A percentile compares a stretch with the other conserved stretches of the same genome.
Evolutionary conservation across 2,329 filamentous ascomycete genomes (phyloP).

Genomic region (Coniosporium tulheliwenetii): DNA sequence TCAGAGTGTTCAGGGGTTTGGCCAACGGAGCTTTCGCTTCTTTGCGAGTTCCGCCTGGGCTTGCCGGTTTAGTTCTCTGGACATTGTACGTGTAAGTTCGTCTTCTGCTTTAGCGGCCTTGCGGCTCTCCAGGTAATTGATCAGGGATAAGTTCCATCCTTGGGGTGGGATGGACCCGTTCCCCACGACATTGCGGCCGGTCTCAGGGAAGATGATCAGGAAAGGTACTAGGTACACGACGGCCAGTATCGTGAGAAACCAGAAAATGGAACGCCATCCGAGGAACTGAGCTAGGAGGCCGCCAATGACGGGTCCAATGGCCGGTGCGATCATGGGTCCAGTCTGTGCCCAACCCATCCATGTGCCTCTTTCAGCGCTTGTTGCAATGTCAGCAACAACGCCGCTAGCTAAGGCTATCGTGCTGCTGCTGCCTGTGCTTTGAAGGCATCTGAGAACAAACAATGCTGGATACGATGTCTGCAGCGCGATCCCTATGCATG

Average conservation of each 20-base stretch:
- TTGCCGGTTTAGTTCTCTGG: conserved; percentile 8
- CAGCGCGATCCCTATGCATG: conserved; percentile 18
- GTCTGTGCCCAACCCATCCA: conserved; percentile 17
- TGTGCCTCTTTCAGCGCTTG: conserved; percentile 16
- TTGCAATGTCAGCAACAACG: conserved; percentile 19
- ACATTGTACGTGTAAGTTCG: conserved; percentile 9
- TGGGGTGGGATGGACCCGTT: conserved; percentile 13
- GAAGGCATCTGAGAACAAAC: conserved; percentile 17
- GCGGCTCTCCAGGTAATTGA: conserved; percentile 11
- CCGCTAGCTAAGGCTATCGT: conserved; percentile 21
- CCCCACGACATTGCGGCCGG: conserved; percentile 15
- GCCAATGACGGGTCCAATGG: conserved; percentile 16
- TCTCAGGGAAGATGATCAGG: conserved; percentile 23
- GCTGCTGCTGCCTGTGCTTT: conserved; percentile 22
- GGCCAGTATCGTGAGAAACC: conserved; percentile 24
- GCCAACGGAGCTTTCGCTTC: conserved; percentile 21
- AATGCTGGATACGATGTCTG: conserved; percentile 17
- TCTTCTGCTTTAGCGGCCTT: conserved; percentile 3
- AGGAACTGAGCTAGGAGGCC: conserved; percentile 17
- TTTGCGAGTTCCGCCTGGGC: conserved; percentile 11
- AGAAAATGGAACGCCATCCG: conserved; percentile 24
- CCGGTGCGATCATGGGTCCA: conserved; percentile 9
- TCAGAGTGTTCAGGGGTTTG: conserved; percentile 28
- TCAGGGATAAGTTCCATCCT: conserved; percentile 12
- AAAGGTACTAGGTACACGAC: conserved; percentile 17